Conservation (phyloP, 352 stramenopile species). For the Phytophthora citricola region DNA sequence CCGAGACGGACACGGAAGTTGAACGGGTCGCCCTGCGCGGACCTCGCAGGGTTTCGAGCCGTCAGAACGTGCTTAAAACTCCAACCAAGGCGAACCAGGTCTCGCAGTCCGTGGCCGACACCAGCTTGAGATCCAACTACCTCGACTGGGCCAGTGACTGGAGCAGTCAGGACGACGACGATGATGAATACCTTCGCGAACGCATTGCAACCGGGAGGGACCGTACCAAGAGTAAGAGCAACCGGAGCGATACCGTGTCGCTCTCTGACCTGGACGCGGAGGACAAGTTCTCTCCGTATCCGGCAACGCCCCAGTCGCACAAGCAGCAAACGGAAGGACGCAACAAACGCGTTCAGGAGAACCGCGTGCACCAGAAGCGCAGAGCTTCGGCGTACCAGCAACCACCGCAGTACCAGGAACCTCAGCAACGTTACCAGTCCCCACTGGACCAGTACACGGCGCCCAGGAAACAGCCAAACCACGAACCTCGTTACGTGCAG, state of each 20-base stretch:
- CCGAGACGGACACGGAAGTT: constrained; percentile 32
- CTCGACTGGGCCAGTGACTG: constrained; percentile 45
- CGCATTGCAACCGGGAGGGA: constrained; percentile 11
- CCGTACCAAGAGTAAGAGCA: constrained; percentile 26
- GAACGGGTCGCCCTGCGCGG: constrained; percentile 22
- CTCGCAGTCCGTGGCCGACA: constrained; percentile 35
- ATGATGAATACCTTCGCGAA: constrained; percentile 44
- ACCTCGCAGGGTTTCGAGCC: constrained; percentile 18
- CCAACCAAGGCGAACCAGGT: constrained; percentile 11
- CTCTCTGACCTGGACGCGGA: constrained; percentile 39
- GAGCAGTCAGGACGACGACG: constrained; percentile 48
- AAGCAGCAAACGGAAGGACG: constrained; percentile 41
- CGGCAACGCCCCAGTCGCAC: constrained; percentile 27
- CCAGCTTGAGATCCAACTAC: constrained; percentile 43
- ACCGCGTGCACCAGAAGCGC: constrained; percentile 30
- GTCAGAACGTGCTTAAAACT: constrained; percentile 29
- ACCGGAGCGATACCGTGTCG: constrained; percentile 32
- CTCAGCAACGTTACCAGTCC: constrained; percentile 23
- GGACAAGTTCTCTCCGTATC: constrained; percentile 48
- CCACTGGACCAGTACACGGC: constrained; percentile 35
- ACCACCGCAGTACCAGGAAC: background rate
- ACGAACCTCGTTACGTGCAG: constrained; percentile 24
- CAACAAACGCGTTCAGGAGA: constrained; percentile 40
- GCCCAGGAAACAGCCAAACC: constrained; percentile 16
- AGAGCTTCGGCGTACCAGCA: constrained; percentile 4